phyloP scores from a whole-genome alignment of 1,284 basidiomycete species.

The Agroathelia rolfsii region DNA sequence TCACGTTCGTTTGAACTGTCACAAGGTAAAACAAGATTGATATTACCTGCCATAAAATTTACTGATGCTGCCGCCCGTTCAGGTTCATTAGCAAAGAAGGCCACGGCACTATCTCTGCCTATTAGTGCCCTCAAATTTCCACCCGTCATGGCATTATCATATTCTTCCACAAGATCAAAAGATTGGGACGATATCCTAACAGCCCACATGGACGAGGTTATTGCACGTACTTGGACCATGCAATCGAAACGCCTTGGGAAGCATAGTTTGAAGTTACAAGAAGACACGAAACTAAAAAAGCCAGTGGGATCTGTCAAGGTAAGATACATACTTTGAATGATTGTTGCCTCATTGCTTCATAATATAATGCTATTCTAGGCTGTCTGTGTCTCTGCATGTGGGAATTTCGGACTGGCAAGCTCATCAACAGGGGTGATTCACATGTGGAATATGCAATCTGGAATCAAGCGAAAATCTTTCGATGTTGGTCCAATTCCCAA shows the following conservation, averaged over 20 bases:
- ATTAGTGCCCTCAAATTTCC: constrained; percentile 77
- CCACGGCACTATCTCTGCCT: constrained; percentile 71
- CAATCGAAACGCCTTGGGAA: constrained; percentile 76
- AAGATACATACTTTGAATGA: constrained; percentile 14
- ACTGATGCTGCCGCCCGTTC: constrained; percentile 6
- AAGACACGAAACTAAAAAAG: constrained; percentile 37
- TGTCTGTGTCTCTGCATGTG: constrained; percentile 90
- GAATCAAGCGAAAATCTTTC: constrained; percentile 76
- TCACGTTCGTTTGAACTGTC: constrained; percentile 90
- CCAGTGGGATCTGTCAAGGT: constrained; percentile 57
- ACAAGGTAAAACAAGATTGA: constrained; percentile 52
- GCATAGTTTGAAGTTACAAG: constrained; percentile 47
- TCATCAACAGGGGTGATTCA: constrained; percentile 71
- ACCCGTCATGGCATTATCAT: constrained; percentile 67
- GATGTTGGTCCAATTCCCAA: constrained; percentile 52
- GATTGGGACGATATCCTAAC: constrained; percentile 99
- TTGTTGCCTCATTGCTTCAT: constrained; percentile 4
- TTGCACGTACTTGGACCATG: constrained; percentile 82
- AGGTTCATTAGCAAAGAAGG: constrained; percentile 84
- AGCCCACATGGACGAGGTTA: constrained; percentile 72
- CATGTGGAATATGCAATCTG: constrained; percentile 97
- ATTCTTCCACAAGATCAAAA: constrained; percentile 75
- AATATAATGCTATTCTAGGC: constrained; percentile 32
- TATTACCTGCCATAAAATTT: background rate
- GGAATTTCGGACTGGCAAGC: constrained; percentile 88